phyloP scores from a whole-genome alignment of 1,284 basidiomycete species.

The Naganishia sp. region DNA sequence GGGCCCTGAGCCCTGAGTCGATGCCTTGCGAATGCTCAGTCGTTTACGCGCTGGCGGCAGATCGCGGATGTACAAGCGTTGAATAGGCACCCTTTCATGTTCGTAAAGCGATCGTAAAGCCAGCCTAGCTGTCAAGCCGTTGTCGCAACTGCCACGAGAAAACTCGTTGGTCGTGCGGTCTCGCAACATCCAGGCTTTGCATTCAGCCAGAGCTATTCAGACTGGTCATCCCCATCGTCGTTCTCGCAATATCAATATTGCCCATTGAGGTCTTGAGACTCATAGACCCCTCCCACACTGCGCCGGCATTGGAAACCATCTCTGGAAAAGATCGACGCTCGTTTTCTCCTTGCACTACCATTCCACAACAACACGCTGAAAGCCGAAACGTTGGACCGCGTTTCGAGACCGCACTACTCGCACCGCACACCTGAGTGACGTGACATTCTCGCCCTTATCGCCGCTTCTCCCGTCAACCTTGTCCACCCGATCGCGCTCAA shows the following conservation, averaged over 20 bases:
- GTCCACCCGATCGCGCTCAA: background rate
- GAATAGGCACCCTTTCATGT: no score
- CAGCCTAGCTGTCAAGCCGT: background rate
- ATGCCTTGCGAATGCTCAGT: no score
- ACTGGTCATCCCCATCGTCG: background rate
- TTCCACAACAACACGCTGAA: conserved; percentile 1
- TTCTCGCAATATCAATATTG: no score
- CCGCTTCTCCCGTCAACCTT: background rate
- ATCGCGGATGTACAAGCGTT: no score
- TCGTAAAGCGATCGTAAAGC: background rate
- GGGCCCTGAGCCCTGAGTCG: no score
- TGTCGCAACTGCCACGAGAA: conserved; percentile 25
- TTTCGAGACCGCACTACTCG: background rate
- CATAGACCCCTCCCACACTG: no score
- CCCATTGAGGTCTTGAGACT: no score
- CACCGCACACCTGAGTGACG: background rate
- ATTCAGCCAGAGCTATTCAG: background rate
- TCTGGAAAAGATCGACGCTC: conserved; percentile 18
- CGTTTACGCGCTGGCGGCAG: no score
- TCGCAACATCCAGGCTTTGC: conserved; percentile 10
- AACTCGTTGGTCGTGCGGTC: conserved; percentile 13
- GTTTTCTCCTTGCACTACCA: conserved; percentile 13
- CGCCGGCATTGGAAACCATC: no score
- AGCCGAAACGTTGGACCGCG: background rate
- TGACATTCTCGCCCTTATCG: background rate